Evolutionary conservation across 1,139 yeast species (phyloP), one percentile per base, ranked within the genome.

Genomic region (Hansenula sp.): DNA sequence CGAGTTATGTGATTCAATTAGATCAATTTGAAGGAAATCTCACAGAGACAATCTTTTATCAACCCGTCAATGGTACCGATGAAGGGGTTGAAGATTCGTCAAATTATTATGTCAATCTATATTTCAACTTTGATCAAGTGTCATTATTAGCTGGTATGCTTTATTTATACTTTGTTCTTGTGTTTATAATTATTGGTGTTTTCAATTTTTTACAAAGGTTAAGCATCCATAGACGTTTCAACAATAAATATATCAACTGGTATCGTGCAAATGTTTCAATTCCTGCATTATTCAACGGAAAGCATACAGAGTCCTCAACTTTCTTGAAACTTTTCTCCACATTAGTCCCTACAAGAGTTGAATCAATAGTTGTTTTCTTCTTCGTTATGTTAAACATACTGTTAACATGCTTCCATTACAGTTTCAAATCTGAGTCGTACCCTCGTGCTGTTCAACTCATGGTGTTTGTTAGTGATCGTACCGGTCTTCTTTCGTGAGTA

Each of bases 11-110:
- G 45, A 52, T 52, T 7, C 47, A 60, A 84, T 61, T 89, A 96
- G 31, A 91, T 70, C 5, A 89, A 96, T 52, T 88, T 68, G 10
- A 96, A 83, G 61, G 90, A 97, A 61, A 88, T 90, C 61, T 91
- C 97, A 0, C 98, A 97, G 11, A 97, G 25, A 19, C n/a, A 5
- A 13, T 3, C 11, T 28, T 33, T 19, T 27, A 33, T 17, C 31
- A 31, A 19, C 42, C 42, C 6, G 36, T 41, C 21, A 34, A 5
- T 30, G 38, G 41, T 31, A n/a, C 17, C n/a, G 3, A 15, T 28
- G 36, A 13, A 8, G 11, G n/a, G n/a, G n/a, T n/a, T n/a, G n/a
- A n/a, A n/a, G n/a, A n/a, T n/a, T n/a, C n/a, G n/a, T n/a, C n/a
- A n/a, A n/a, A n/a, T n/a, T 34, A 33, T 34, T 33, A 31, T 15